Conservation (phyloP, 352 stramenopile genomes). For the Phytophthora citrophthora region DNA sequence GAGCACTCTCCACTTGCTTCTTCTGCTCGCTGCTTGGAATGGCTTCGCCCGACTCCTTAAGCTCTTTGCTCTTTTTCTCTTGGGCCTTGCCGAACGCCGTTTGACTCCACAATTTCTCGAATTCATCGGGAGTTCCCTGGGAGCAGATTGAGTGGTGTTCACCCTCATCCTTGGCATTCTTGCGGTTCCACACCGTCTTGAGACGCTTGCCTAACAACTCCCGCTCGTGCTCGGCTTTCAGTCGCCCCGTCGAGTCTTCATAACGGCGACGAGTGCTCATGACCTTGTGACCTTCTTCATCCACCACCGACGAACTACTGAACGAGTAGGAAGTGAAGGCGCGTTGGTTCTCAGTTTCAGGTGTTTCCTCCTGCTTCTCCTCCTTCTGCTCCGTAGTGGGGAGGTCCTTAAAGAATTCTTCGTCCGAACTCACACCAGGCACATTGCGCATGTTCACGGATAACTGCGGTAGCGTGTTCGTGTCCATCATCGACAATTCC, state of each 20-base stretch:
- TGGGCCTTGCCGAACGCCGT: slow-evolving; percentile 77
- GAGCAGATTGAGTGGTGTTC: slow-evolving; percentile 71
- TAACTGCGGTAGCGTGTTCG: slow-evolving; percentile 55
- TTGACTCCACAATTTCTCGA: slow-evolving; percentile 76
- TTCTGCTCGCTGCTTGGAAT: slow-evolving; percentile 8
- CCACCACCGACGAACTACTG: slow-evolving; percentile 72
- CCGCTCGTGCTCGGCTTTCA: slow-evolving; percentile 88
- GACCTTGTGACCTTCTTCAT: slow-evolving; percentile 69
- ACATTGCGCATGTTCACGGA: slow-evolving; percentile 44
- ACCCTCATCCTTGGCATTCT: slow-evolving; percentile 66
- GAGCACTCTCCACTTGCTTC: slow-evolving; percentile 26
- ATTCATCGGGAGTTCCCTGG: slow-evolving; percentile 61
- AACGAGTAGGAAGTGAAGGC: slow-evolving; percentile 84
- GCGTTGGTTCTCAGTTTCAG: slow-evolving; percentile 40
- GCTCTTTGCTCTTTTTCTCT: slow-evolving; percentile 62
- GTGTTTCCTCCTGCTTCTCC: slow-evolving; percentile 33
- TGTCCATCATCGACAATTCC: slow-evolving; percentile 86
- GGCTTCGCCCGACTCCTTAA: slow-evolving; percentile 48
- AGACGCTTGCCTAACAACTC: slow-evolving; percentile 63
- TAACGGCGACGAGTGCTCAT: slow-evolving; percentile 82
- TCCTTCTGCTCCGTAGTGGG: slow-evolving; percentile 44
- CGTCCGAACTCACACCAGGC: slow-evolving; percentile 48
- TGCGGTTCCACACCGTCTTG: slow-evolving; percentile 81
- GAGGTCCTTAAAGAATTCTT: slow-evolving; percentile 88
- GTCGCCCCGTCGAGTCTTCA: slow-evolving; percentile 76